These are phyloP conservation scores for Helicostylum pulchrum DNA, from an alignment of 192 early-diverging fungal species.

Conservation along the genomic window DNA sequence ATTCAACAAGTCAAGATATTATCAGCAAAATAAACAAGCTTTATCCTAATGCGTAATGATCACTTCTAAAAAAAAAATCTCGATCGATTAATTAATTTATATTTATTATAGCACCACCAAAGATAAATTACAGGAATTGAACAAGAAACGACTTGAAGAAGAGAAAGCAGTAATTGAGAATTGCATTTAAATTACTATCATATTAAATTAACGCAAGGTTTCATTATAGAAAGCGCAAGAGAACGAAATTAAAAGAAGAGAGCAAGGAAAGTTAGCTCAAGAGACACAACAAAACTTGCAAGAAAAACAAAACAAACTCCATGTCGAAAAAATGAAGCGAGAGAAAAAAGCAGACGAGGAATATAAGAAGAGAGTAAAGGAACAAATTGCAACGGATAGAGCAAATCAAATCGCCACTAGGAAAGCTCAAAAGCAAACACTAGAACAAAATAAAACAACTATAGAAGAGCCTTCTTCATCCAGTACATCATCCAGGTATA, in stretches of 20 bases:
- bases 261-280: slow-evolving; percentile 16
- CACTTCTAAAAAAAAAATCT: background rate
- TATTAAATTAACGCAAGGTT: no score
- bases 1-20: background rate
- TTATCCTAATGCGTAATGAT: background rate
- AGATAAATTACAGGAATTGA: background rate
- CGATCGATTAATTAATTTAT: background rate
- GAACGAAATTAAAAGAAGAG: slow-evolving; percentile 23
- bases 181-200: no score
- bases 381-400: slow-evolving; percentile 29
- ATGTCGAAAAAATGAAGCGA: slow-evolving; percentile 16
- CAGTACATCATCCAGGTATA: background rate
- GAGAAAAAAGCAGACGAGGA: slow-evolving; percentile 26
- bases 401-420: slow-evolving; percentile 8
- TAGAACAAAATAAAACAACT: background rate
- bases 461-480: background rate
- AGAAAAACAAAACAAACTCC: slow-evolving; percentile 13
- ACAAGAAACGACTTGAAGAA: no score
- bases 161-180: no score
- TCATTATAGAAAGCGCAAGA: slow-evolving; percentile 5
- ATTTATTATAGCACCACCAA: no score
- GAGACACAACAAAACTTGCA: slow-evolving; percentile 5
- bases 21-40: background rate
- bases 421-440: background rate
- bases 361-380: slow-evolving; percentile 16